Conservation (phyloP, 139 green algal genomes). For the Coccomyxa sp. region DNA sequence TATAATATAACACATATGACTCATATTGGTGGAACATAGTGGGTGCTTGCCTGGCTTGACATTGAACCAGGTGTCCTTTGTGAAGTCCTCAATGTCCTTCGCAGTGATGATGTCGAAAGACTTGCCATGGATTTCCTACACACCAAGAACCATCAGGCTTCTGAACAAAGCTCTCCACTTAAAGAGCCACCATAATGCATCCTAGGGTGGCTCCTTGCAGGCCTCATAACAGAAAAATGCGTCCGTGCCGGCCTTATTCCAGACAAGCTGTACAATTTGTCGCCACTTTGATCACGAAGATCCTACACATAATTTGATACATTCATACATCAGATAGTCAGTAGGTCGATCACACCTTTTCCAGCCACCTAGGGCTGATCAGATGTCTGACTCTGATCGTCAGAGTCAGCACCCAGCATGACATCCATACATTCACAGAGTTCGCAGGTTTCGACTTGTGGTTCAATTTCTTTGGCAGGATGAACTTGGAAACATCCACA, state of each 20-base stretch:
- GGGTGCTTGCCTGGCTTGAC: not conserved
- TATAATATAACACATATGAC: not conserved
- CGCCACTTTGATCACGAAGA: too few relatives aligned
- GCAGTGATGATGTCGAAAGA: slow-evolving; percentile 61
- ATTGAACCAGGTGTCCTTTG: slow-evolving; percentile 41
- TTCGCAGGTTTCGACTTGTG: too few relatives aligned
- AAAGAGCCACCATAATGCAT: not conserved
- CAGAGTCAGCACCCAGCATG: too few relatives aligned
- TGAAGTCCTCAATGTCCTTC: slow-evolving; percentile 35
- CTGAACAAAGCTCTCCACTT: not conserved
- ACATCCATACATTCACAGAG: too few relatives aligned
- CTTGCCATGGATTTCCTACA: slow-evolving; percentile 20
- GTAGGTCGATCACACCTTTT: too few relatives aligned
- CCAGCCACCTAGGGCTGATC: too few relatives aligned
- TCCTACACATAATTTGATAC: too few relatives aligned
- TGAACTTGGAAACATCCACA: too few relatives aligned
- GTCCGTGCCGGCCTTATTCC: not conserved
- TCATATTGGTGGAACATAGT: not conserved
- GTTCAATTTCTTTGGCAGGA: too few relatives aligned
- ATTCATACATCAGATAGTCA: too few relatives aligned
- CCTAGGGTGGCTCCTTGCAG: not conserved
- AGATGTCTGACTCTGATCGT: too few relatives aligned
- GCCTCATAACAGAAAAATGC: not conserved
- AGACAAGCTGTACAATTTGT: not conserved
- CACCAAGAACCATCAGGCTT: not conserved